phyloP scores from a whole-genome alignment of 164 flowering plant genomes.

The Tetracentron sinense region DNA sequence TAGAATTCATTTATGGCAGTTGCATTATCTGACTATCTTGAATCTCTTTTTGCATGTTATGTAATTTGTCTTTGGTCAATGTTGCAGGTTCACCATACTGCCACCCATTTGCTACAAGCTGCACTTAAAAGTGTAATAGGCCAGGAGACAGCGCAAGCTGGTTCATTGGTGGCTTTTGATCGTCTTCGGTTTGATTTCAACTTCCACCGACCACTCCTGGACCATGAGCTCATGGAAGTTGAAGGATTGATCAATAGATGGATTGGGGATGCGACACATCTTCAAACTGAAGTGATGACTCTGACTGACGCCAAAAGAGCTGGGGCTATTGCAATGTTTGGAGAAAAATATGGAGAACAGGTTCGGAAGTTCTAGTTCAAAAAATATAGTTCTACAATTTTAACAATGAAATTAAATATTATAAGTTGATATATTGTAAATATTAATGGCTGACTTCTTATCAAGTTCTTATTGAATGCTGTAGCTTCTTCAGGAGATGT shows the following conservation, averaged over 20 bases:
- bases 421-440: no score
- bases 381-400: background rate
- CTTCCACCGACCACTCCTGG: constrained; percentile 72
- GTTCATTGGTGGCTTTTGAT: constrained; percentile 92
- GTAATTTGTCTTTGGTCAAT: background rate
- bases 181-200: constrained; percentile 96
- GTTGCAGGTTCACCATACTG: constrained; percentile 92
- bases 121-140: constrained; percentile 83
- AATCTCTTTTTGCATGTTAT: background rate
- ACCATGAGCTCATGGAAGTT: constrained; percentile 61
- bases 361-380: constrained; percentile 21
- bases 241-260: constrained; percentile 75
- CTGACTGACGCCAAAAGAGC: constrained; percentile 76
- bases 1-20: no score
- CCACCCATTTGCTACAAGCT: constrained; percentile 94
- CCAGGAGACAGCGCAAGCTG: constrained; percentile 94
- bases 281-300: constrained; percentile 86
- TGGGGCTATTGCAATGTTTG: constrained; percentile 98
- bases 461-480: no score
- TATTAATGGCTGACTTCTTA: no score
- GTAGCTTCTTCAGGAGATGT: no score
- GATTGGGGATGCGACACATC: constrained; percentile 72
- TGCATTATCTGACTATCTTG: background rate
- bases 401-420: no score
- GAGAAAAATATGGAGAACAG: constrained; percentile 95